phyloP scores from a whole-genome alignment of 371 early-diverging fungal genomes.

The Ecytonucleospora hepatopenaei region DNA sequence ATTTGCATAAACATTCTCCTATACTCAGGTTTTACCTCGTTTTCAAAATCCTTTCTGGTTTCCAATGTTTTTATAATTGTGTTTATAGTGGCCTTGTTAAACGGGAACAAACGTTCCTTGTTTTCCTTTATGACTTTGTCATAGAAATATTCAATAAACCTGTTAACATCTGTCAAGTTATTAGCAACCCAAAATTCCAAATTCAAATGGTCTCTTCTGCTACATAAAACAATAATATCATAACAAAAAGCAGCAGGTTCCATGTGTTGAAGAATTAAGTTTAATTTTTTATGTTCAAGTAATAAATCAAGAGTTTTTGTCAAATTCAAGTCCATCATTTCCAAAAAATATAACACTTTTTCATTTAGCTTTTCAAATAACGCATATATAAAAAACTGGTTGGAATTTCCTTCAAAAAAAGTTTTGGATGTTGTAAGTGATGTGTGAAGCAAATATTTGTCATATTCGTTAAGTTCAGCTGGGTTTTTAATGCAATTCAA shows the following conservation, averaged over 20 bases:
- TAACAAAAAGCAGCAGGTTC: conserved; percentile 37
- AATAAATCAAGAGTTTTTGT: conserved; percentile 39
- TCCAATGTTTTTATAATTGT: conserved; percentile 11
- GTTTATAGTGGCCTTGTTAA: conserved; percentile 22
- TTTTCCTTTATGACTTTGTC: not conserved
- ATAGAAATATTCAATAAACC: conserved; percentile 24
- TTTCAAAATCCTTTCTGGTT: conserved; percentile 11
- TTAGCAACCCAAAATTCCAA: conserved; percentile 38
- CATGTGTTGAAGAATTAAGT: conserved; percentile 23
- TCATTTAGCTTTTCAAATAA: conserved; percentile 26
- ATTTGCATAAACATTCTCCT: conserved; percentile 12
- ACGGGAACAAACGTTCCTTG: conserved; percentile 32
- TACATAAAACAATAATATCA: conserved; percentile 45
- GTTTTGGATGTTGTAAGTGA: not conserved
- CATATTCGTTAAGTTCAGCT: not conserved
- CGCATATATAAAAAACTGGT: conserved; percentile 27
- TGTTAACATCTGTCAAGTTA: conserved; percentile 6
- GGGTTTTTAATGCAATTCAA: not conserved
- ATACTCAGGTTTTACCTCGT: conserved; percentile 14
- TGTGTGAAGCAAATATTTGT: not conserved
- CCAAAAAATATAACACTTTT: conserved; percentile 8
- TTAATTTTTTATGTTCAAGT: conserved; percentile 48
- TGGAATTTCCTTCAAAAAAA: conserved; percentile 20
- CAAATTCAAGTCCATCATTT: conserved; percentile 7
- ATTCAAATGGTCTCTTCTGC: conserved; percentile 44